phyloP scores from a whole-genome alignment of 345 rosid genomes.

The Linum usitatissimum region DNA sequence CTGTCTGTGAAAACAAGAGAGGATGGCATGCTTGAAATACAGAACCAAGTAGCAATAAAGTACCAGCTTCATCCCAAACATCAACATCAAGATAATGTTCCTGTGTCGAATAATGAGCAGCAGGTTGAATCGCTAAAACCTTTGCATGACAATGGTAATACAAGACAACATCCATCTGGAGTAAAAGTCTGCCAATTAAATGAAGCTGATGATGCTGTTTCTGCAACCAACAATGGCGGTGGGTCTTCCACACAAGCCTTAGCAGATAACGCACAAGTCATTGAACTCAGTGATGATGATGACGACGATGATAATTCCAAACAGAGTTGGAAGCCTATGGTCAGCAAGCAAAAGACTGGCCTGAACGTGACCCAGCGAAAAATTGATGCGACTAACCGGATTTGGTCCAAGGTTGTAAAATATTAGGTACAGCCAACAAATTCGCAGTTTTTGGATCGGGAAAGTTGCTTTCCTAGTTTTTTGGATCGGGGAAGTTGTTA shows the following conservation, averaged over 20 bases:
- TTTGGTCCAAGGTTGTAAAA: neutral
- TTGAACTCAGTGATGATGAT: neutral
- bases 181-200: neutral
- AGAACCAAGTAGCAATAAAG: neutral
- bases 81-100: too few relatives aligned
- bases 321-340: neutral
- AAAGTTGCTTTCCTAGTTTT: too few relatives aligned
- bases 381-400: too few relatives aligned
- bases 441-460: too few relatives aligned
- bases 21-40: neutral
- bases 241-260: neutral
- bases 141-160: neutral
- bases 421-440: too few relatives aligned
- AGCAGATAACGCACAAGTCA: neutral
- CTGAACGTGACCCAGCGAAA: neutral
- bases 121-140: too few relatives aligned
- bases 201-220: neutral
- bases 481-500: too few relatives aligned
- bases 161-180: neutral
- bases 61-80: neutral
- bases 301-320: neutral
- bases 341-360: neutral
- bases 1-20: neutral
- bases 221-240: neutral
- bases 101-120: too few relatives aligned